phyloP scores from a whole-genome alignment of 106 monocot genomes.

The Phalaenopsis aphrodite region DNA sequence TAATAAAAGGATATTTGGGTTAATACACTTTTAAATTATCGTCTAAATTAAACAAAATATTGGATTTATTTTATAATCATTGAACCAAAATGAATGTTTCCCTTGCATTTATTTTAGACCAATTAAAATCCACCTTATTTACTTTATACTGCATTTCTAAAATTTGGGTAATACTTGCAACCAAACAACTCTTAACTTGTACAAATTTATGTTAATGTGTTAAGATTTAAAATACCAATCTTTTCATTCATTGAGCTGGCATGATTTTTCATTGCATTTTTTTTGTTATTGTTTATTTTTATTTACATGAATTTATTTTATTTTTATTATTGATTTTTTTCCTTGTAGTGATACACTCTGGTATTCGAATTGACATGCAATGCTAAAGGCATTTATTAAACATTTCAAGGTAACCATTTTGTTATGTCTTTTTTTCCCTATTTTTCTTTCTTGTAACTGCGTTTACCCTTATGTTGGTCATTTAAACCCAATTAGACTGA shows the following conservation, averaged over 20 bases:
- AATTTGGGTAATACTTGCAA: too few relatives aligned
- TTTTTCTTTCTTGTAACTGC: neutral
- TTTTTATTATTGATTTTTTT: neutral
- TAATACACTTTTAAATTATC: too few relatives aligned
- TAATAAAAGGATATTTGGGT: too few relatives aligned
- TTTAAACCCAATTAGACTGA: neutral
- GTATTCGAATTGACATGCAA: slow-evolving; percentile 3
- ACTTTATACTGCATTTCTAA: too few relatives aligned
- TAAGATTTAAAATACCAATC: too few relatives aligned
- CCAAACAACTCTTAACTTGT: too few relatives aligned
- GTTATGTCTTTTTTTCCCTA: neutral
- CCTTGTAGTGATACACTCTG: slow-evolving; percentile 4
- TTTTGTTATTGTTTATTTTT: neutral
- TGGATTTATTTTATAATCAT: too few relatives aligned
- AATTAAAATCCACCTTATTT: too few relatives aligned
- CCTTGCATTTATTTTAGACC: too few relatives aligned
- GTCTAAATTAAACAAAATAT: too few relatives aligned
- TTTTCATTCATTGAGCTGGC: neutral
- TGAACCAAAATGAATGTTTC: too few relatives aligned
- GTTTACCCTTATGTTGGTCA: neutral
- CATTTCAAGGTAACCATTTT: slow-evolving; percentile 6
- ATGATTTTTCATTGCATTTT: neutral
- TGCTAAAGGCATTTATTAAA: slow-evolving; percentile 1
- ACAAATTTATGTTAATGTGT: too few relatives aligned
- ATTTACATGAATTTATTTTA: neutral